These are phyloP conservation scores for Penicillium sp. DNA, from an alignment of 2,329 filamentous ascomycete genomes.

Conservation along the genomic window DNA sequence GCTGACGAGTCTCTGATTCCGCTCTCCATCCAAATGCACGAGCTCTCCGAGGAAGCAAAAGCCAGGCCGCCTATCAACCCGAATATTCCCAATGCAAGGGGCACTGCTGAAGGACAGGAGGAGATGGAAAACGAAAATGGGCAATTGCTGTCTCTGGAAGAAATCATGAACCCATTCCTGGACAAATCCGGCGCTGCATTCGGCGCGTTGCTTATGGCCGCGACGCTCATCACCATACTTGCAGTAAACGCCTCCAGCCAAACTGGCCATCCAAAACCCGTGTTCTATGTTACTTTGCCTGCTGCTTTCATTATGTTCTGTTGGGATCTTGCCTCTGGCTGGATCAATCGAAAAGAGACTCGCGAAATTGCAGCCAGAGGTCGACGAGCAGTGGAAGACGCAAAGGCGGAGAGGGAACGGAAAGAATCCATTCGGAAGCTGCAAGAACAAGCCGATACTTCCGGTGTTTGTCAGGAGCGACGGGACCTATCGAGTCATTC, in stretches of 20 bases:
- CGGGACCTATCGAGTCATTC: background rate
- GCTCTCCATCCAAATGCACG: constrained; percentile 66
- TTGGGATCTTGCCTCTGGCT: constrained; percentile 67
- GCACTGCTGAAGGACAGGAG: constrained; percentile 56
- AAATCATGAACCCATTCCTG: constrained; percentile 74
- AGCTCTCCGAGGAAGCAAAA: constrained; percentile 61
- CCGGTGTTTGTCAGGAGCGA: background rate
- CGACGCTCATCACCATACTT: constrained; percentile 66
- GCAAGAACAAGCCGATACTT: constrained; percentile 1
- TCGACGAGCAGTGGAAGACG: constrained; percentile 50
- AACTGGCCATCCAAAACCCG: constrained; percentile 54
- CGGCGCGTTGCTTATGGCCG: constrained; percentile 66
- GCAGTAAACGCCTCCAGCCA: constrained; percentile 64
- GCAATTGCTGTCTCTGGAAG: constrained; percentile 64
- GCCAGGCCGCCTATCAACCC: constrained; percentile 65
- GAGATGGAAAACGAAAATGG: constrained; percentile 54
- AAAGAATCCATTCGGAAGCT: constrained; percentile 6
- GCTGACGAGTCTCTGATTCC: constrained; percentile 65
- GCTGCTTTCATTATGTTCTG: constrained; percentile 68
- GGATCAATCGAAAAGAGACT: constrained; percentile 63
- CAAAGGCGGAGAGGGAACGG: constrained; percentile 41
- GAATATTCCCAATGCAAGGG: constrained; percentile 67
- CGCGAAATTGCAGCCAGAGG: constrained; percentile 62
- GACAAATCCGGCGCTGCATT: constrained; percentile 67
- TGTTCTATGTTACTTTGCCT: constrained; percentile 70